Conservation (phyloP, 768 basidiomycete species). For the Mycena vitilis region DNA sequence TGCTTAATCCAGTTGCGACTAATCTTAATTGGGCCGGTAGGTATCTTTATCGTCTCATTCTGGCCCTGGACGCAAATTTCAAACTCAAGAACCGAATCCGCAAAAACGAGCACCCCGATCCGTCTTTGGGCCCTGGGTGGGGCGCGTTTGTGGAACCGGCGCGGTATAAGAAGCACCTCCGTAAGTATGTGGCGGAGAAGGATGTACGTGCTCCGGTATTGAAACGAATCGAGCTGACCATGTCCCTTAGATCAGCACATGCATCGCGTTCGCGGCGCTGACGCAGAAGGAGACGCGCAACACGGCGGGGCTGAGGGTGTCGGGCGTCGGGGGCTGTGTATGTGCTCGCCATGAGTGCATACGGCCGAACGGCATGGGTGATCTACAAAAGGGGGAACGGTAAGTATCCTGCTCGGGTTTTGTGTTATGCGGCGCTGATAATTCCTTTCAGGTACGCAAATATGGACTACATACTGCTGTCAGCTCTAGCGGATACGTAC, state of each 20-base stretch:
- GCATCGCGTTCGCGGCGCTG: constrained; percentile 36
- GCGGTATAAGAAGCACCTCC: constrained; percentile 17
- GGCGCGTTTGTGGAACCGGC: constrained; percentile 15
- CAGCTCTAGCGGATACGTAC: constrained; percentile 16
- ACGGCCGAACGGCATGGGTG: constrained; percentile 36
- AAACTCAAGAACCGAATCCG: constrained; percentile 36
- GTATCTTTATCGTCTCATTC: constrained; percentile 37
- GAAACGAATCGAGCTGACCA: neutral
- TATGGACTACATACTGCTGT: constrained; percentile 41
- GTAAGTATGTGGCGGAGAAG: constrained; percentile 19
- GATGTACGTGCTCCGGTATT: constrained; percentile 5
- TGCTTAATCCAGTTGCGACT: too few relatives aligned
- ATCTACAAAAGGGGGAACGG: constrained; percentile 42
- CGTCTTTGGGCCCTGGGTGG: constrained; percentile 28
- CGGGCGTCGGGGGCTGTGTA: constrained; percentile 31
- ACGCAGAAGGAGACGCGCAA: constrained; percentile 36
- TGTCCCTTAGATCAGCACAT: constrained; percentile 31
- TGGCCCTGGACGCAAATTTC: constrained; percentile 44
- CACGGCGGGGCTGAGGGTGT: constrained; percentile 18
- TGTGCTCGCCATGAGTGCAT: constrained; percentile 37
- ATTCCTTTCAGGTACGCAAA: constrained; percentile 33
- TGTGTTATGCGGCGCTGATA: neutral
- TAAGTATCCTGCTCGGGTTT: neutral
- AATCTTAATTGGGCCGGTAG: constrained; percentile 3
- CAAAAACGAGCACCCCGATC: constrained; percentile 21